Evolutionary conservation across 2,329 filamentous ascomycete species (phyloP).

Genomic region (Ophiostoma populinum): DNA sequence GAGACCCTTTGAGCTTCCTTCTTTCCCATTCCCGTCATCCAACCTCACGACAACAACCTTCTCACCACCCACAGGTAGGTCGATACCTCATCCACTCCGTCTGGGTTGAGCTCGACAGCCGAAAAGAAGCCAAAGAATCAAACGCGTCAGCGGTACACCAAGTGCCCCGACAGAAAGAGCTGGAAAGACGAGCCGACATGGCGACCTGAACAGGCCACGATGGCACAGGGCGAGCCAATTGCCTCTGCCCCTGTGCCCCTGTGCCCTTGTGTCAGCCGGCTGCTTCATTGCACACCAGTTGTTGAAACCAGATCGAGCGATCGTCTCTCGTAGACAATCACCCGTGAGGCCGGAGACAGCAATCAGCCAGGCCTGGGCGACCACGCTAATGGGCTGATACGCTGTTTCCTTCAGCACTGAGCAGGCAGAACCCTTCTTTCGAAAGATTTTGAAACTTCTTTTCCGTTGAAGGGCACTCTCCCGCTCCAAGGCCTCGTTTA

Average conservation of each 20-base stretch:
- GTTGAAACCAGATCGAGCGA: constrained; percentile 2
- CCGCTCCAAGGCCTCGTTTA: constrained; percentile 44
- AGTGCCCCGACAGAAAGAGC: too few species aligned
- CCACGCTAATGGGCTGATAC: constrained; percentile 31
- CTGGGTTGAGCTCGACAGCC: constrained; percentile 16
- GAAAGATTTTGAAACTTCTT: constrained; percentile 9
- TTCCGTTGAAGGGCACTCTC: constrained; percentile 44
- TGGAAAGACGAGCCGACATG: constrained; percentile 2
- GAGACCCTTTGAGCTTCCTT: background rate
- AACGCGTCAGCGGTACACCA: too few species aligned
- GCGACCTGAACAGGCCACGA: background rate
- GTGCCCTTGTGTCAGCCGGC: too few species aligned
- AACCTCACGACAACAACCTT: constrained; percentile 6
- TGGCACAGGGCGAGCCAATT: too few species aligned
- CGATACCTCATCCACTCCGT: constrained; percentile 2
- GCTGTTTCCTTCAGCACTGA: constrained; percentile 46
- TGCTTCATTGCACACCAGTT: constrained; percentile 1
- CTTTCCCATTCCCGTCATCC: constrained; percentile 1
- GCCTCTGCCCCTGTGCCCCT: too few species aligned
- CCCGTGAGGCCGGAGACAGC: constrained; percentile 38
- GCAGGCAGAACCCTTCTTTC: constrained; percentile 51
- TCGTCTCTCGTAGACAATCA: constrained; percentile 4
- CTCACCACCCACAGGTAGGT: constrained; percentile 7
- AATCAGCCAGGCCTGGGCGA: constrained; percentile 26
- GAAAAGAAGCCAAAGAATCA: constrained; percentile 10